A percentile compares a stretch with the other conserved stretches of the same genome.
Conservation (phyloP, 352 stramenopile species). For the Phytopythium sindhum region DNA sequence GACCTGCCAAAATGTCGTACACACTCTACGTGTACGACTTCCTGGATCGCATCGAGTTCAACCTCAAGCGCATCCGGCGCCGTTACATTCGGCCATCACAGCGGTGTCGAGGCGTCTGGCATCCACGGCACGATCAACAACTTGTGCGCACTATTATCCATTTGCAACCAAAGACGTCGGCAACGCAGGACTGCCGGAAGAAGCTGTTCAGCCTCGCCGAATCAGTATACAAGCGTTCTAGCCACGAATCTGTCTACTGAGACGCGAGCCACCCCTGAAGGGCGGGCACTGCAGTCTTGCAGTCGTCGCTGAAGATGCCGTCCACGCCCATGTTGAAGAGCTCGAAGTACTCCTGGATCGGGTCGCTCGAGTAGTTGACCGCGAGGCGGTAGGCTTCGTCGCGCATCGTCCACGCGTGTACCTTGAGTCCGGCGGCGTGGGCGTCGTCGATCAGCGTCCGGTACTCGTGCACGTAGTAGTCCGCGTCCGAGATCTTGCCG, state of each 20-base stretch:
- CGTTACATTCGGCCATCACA: no score
- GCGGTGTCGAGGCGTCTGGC: no score
- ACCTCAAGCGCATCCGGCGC: no score
- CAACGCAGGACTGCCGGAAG: no score
- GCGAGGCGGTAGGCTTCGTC: constrained; percentile 63
- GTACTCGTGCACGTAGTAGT: constrained; percentile 49
- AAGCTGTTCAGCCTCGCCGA: no score
- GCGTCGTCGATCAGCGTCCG: constrained; percentile 47
- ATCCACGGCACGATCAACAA: no score
- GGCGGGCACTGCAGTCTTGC: constrained; percentile 44
- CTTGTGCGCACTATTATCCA: no score
- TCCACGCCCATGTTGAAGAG: constrained; percentile 64
- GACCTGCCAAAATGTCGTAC: no score
- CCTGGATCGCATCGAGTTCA: no score
- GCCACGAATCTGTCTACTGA: constrained; percentile 9
- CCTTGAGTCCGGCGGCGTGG: constrained; percentile 48
- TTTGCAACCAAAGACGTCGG: no score
- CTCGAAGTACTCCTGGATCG: constrained; percentile 55
- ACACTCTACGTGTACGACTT: no score
- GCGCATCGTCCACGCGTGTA: constrained; percentile 67
- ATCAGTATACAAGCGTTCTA: no score
- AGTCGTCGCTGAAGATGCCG: constrained; percentile 60
- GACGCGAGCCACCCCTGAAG: constrained; percentile 33
- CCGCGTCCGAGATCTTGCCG: constrained; percentile 48
- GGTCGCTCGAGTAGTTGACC: constrained; percentile 60